Evolutionary conservation across 129 eudicot genomes (phyloP).

Genomic region (Helianthus tuberosus): DNA sequence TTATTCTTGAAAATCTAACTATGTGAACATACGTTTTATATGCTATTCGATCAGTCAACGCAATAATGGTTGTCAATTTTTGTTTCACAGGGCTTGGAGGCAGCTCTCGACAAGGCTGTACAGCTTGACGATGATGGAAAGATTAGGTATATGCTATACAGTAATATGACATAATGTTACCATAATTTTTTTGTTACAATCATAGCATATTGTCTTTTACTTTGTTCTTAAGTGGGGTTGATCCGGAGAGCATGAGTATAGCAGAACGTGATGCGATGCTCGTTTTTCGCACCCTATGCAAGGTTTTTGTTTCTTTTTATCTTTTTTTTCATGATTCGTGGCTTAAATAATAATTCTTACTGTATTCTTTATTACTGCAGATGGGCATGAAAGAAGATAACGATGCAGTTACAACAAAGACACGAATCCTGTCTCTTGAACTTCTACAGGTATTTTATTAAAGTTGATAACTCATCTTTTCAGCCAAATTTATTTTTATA

Average conservation of each 20-base stretch:
- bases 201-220: not conserved
- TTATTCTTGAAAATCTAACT: not conserved
- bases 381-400: conserved; percentile 97
- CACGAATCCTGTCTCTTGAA: conserved; percentile 84
- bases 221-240: conserved; percentile 59
- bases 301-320: conserved; percentile 46
- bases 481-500: conserved; percentile 9
- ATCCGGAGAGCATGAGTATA: conserved; percentile 69
- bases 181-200: not conserved
- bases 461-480: conserved; percentile 27
- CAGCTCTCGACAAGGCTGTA: conserved; percentile 89
- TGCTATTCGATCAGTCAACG: conserved; percentile 11
- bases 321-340: not conserved
- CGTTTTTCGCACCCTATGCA: conserved; percentile 92
- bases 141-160: conserved; percentile 14
- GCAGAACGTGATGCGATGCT: conserved; percentile 84
- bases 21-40: conserved; percentile 12
- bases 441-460: conserved; percentile 74
- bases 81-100: conserved; percentile 80
- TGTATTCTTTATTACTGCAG: conserved; percentile 40
- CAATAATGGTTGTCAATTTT: conserved; percentile 16
- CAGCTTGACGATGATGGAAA: conserved; percentile 37
- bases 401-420: conserved; percentile 77
- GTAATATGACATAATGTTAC: not conserved
- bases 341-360: conserved; percentile 15